These are phyloP conservation scores for Geotrichum citri-aurantii DNA, from an alignment of 1,139 yeast species.

Conservation along the genomic window DNA sequence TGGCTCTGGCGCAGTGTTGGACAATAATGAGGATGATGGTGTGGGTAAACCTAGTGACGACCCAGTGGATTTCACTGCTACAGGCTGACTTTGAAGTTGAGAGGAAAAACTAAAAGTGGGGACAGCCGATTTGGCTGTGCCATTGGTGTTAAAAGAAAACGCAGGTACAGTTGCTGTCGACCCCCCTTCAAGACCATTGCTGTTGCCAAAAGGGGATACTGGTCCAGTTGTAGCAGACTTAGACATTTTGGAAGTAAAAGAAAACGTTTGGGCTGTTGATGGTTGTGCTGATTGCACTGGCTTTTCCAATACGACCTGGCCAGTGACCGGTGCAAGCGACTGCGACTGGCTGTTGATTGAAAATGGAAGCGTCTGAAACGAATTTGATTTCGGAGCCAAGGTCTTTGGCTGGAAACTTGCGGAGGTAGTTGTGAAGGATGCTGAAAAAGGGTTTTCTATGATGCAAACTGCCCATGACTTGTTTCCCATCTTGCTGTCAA, in stretches of 20 bases:
- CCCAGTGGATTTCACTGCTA: neutral
- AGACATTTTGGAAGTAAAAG: neutral
- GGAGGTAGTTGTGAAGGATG: neutral
- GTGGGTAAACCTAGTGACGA: neutral
- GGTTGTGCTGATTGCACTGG: neutral
- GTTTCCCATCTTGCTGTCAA: conserved; percentile 45
- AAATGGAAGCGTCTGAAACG: conserved; percentile 3
- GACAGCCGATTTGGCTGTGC: neutral
- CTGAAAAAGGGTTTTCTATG: conserved; percentile 35
- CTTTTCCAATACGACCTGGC: neutral
- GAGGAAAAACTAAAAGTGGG: neutral
- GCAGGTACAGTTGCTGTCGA: neutral
- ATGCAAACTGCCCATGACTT: conserved; percentile 34
- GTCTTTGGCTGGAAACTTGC: neutral
- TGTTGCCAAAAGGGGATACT: neutral
- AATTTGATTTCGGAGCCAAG: neutral
- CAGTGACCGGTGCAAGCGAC: neutral
- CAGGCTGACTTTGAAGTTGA: neutral
- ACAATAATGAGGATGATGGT: neutral
- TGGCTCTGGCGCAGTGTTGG: neutral
- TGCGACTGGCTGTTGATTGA: neutral
- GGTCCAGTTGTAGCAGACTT: neutral
- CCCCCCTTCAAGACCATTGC: neutral
- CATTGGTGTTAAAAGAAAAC: conserved; percentile 2
- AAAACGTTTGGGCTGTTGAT: neutral